Base-by-base conservation (phyloP, 140 eudicot species). In the Bidens hawaiensis region DNA sequence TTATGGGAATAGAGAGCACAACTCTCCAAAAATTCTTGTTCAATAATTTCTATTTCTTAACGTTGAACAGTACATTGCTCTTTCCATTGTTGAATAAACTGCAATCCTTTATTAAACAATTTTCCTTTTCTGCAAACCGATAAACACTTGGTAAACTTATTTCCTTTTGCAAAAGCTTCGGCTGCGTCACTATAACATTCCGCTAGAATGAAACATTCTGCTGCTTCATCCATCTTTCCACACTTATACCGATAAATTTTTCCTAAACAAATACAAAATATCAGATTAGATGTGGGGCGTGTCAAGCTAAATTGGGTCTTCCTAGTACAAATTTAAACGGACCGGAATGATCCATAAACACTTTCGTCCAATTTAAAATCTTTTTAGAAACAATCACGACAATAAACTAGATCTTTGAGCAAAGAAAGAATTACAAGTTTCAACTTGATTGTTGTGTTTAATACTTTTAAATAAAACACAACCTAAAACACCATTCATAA, bases 61-160 rank as follows among this genome's bases (percentile, higher is more conserved):
- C 65, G 72, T 3, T 25, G 59, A 67, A 27, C 52, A 50, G 2
- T 36, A 23, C 5, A 71, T 8, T 77, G 70, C n/a, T 67, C 55
- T 70, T 84, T 88, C 96, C 96, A 84, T 22, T 36, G 7, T 67
- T 72, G 70, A 10, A 88, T 84, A 61, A 81, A 84, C n/a, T 79
- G 76, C 75, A 88, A 45, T 16, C 94, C 96, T 69, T 73, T 27
- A 63, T 79, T 79, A 41, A 75, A 87, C 38, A 56, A 23, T 27
- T 75, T 77, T 9, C 89, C 96, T 14, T 74, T 70, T 15, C 75
- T 73, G 64, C 96, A 87, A 43, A 60, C 88, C 0, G 75, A 49
- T 62, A 87, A 31, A 71, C 96, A 83, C 26, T 87, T 77, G 6
- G 78, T 42, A 61, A 76, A 68, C 49, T 73, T 36, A 23, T 69